Evolutionary conservation across 345 rosid species (phyloP).

Genomic region (Linum trigynum): DNA sequence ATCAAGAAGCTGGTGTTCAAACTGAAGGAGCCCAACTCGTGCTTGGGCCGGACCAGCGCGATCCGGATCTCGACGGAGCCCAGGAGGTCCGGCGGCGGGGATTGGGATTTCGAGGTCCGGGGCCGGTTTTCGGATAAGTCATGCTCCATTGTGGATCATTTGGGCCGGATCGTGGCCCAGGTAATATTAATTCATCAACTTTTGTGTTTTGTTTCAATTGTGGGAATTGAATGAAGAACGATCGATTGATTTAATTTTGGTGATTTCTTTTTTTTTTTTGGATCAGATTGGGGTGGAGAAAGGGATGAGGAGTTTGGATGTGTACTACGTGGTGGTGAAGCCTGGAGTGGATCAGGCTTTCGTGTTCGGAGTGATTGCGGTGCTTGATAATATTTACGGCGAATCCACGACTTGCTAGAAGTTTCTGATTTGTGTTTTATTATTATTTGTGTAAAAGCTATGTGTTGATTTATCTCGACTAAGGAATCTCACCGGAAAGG

Average conservation of each 20-base stretch:
- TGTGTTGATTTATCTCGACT: too few relatives aligned
- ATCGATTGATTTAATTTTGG: not conserved
- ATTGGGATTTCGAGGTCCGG: conserved; percentile 41
- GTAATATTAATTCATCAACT: conserved; percentile 12
- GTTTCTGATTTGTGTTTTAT: too few relatives aligned
- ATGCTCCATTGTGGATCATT: conserved; percentile 44
- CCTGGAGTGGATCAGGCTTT: conserved; percentile 63
- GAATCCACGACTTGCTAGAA: conserved; percentile 61
- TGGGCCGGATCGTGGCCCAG: conserved; percentile 45
- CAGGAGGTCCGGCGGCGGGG: conserved; percentile 15
- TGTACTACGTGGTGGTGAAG: conserved; percentile 47
- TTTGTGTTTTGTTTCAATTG: too few relatives aligned
- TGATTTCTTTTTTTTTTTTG: not conserved
- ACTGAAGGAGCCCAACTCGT: conserved; percentile 50
- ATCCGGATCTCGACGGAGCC: conserved; percentile 40
- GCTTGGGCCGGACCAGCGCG: conserved; percentile 28
- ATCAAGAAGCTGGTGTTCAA: conserved; percentile 53
- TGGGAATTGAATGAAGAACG: not conserved
- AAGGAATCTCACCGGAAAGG: too few relatives aligned
- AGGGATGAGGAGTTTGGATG: conserved; percentile 45
- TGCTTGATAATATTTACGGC: conserved; percentile 65
- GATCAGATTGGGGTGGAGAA: conserved; percentile 41
- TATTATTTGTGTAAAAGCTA: too few relatives aligned
- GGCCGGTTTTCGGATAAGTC: conserved; percentile 62
- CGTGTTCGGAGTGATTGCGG: conserved; percentile 56